Conservation (phyloP, 495 filamentous ascomycete genomes). For the Tuber melanosporum region DNA sequence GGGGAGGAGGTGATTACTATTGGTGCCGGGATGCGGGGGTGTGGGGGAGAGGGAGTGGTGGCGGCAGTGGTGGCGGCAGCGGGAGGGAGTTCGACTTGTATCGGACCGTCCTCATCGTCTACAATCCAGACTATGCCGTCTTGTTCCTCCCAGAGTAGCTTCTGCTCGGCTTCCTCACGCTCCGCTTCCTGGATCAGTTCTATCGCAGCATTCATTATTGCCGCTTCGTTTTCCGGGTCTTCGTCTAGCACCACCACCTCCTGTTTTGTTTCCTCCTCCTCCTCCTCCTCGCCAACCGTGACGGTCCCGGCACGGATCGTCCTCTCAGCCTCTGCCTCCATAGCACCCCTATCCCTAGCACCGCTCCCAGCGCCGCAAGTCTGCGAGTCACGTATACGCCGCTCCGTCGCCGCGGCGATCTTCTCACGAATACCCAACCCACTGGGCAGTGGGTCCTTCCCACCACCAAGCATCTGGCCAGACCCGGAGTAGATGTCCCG, state of each 20-base stretch:
- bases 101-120: conserved; percentile 21
- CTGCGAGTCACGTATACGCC: conserved; percentile 58
- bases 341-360: conserved; percentile 51
- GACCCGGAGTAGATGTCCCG: conserved; percentile 55
- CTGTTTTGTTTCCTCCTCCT: neutral
- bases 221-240: conserved; percentile 80
- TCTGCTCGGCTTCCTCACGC: conserved; percentile 69
- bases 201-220: conserved; percentile 81
- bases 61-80: neutral
- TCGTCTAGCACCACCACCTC: conserved; percentile 44
- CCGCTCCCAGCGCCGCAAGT: conserved; percentile 70
- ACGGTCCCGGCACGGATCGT: conserved; percentile 67
- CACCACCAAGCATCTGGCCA: conserved; percentile 68
- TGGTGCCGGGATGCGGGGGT: neutral
- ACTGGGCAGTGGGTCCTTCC: conserved; percentile 46
- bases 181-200: conserved; percentile 67
- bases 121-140: conserved; percentile 23
- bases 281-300: conserved; percentile 60
- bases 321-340: conserved; percentile 56
- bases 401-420: conserved; percentile 65
- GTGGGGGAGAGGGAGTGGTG: neutral
- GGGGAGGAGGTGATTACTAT: neutral
- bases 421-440: conserved; percentile 68
- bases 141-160: conserved; percentile 37
- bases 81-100: neutral